Base-by-base conservation (phyloP, 2,329 filamentous ascomycete species). In the Xylaria sp. region DNA sequence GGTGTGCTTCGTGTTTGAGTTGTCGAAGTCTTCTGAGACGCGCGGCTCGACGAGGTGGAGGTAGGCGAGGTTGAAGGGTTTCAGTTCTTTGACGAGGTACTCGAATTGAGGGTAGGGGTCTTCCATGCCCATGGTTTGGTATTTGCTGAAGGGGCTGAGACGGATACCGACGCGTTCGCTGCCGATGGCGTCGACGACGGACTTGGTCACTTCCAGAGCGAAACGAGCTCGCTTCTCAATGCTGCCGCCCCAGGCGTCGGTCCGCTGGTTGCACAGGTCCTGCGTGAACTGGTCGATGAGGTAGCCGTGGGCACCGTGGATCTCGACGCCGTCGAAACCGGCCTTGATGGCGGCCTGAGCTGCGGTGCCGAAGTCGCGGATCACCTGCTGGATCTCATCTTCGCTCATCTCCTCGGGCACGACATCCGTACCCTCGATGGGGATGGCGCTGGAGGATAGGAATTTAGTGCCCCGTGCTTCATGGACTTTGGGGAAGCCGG, bases 281-380 rank as follows among this genome's bases (percentile, higher is more conserved):
- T 83, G 81, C 3, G 79, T 75, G 71, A 86, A 86, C 66, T 84
- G 81, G 58, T 84, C 81, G 44, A 82, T 72, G 2, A 84, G 72
- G 63, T 83, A 83, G 3, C 79, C 78, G 52, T 80, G 79, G 10
- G 77, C 76, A 3, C 69, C 72, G 55, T 74, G 69, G 34, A 70
- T 56, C 59, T 77, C 80, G 2, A 92, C 84, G 7, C 84, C 86
- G 68, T 93, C 89, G 49, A 87, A 87, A 0, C 90, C 89, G 2
- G 81, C 82, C 16, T 80, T 72, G 2, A 90, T 70, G 0, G 88
- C 81, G 34, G 83, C 78, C 61, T 79, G 78, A 0, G 80, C 78
- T 0, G 82, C 80, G 0, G 76, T 78, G 1, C 79, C 81, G 71
- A 81, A 91, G 0, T 84, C 83, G 0, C 69, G 71, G 72, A 91